phyloP scores from a whole-genome alignment of 345 rosid genomes.

The Brassica carinata region DNA sequence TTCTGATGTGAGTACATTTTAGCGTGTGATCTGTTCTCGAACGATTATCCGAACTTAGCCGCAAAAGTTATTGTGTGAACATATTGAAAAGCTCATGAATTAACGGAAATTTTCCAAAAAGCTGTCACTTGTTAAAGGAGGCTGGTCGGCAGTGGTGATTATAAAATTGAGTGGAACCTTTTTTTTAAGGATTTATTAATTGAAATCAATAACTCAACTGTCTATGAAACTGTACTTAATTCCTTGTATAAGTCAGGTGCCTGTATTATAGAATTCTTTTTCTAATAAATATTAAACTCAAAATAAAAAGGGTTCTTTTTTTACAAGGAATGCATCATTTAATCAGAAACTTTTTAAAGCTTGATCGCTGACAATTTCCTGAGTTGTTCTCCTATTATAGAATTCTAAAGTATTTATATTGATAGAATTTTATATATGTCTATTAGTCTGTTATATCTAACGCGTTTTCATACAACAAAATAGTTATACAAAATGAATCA shows the following conservation, averaged over 20 bases:
- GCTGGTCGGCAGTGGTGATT: constrained; percentile 31
- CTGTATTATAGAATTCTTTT: too few species aligned
- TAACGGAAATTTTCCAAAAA: constrained; percentile 30
- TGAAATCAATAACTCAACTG: not conserved
- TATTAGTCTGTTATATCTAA: not conserved
- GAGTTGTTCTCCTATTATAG: too few species aligned
- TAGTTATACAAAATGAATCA: not conserved
- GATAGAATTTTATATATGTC: not conserved
- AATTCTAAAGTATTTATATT: too few species aligned
- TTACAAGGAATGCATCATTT: too few species aligned
- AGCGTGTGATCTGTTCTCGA: constrained; percentile 14
- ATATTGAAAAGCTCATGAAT: constrained; percentile 15
- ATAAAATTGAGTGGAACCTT: not conserved
- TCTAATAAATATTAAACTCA: too few species aligned
- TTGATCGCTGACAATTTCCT: too few species aligned
- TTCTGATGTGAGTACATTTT: not conserved
- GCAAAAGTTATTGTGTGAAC: constrained; percentile 22
- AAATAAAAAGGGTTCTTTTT: too few species aligned
- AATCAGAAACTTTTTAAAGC: too few species aligned
- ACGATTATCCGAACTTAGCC: constrained; percentile 15
- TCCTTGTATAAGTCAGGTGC: too few species aligned
- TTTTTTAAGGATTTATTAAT: not conserved
- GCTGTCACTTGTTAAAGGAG: constrained; percentile 24
- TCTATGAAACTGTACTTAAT: not conserved
- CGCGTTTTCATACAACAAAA: not conserved